These are phyloP conservation scores for Wickerhamiella dianesei DNA, from an alignment of 805 yeast genomes.

Conservation along the genomic window DNA sequence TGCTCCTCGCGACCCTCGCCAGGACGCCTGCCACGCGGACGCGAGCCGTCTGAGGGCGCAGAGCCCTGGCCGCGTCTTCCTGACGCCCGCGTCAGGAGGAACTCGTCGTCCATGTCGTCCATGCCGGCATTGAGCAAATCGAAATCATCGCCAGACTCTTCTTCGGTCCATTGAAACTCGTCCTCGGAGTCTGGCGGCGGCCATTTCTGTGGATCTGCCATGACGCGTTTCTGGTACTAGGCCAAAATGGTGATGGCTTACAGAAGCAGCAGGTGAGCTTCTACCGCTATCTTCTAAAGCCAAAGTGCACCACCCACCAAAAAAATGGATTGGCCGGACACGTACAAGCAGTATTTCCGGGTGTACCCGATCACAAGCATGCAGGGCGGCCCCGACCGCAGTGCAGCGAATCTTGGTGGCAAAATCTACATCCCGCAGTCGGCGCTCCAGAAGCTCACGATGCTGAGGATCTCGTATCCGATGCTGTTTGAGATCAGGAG, in stretches of 20 bases:
- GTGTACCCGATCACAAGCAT: conserved; percentile 86
- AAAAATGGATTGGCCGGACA: conserved; percentile 16
- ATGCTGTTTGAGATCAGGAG: conserved; percentile 78
- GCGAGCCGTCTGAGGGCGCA: background rate
- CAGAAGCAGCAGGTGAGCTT: no score
- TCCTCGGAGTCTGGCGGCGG: background rate
- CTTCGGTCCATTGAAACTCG: conserved; percentile 26
- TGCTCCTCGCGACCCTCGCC: conserved; percentile 15
- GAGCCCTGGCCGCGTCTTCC: conserved; percentile 1
- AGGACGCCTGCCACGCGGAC: background rate
- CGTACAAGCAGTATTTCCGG: conserved; percentile 77
- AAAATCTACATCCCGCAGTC: conserved; percentile 91
- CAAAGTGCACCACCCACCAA: no score
- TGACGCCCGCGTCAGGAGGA: conserved; percentile 1
- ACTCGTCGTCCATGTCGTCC: conserved; percentile 3
- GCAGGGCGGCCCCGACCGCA: conserved; percentile 53
- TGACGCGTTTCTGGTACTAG: no score
- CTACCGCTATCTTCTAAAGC: no score
- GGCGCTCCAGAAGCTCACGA: conserved; percentile 71
- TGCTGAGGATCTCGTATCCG: conserved; percentile 87
- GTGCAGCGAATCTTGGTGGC: conserved; percentile 80
- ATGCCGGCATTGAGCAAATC: conserved; percentile 1
- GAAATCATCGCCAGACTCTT: conserved; percentile 34
- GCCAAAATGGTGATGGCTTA: no score
- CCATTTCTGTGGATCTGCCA: background rate